Evolutionary conservation across 345 rosid genomes (phyloP).

Genomic region (Bruguiera gymnorhiza): DNA sequence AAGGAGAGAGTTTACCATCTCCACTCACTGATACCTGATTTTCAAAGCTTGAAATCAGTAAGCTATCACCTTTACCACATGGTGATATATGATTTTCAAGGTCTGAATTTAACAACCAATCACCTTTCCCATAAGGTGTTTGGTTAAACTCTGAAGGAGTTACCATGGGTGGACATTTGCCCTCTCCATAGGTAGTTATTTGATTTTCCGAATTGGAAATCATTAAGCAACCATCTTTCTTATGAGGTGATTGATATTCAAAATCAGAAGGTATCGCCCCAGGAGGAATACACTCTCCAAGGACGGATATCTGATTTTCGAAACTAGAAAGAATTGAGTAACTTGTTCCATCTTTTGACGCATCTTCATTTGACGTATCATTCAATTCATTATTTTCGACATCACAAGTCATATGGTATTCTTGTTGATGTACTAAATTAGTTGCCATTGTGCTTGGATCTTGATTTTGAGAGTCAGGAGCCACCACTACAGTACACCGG

Average conservation of each 20-base stretch:
- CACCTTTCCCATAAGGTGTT: background rate
- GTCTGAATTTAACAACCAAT: background rate
- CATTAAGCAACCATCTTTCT: background rate
- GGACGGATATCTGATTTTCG: background rate
- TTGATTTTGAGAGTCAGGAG: background rate
- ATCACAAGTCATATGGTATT: background rate
- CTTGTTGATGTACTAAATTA: background rate
- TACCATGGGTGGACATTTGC: too few relatives aligned
- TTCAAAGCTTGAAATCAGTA: background rate
- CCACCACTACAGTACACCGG: background rate
- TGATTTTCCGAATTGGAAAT: background rate
- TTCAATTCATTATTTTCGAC: background rate
- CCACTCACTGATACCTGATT: background rate
- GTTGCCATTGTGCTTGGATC: background rate
- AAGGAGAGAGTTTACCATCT: background rate
- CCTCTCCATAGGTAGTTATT: too few relatives aligned
- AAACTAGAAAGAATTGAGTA: background rate
- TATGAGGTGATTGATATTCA: background rate
- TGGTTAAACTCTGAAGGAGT: too few relatives aligned
- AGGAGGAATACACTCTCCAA: too few relatives aligned
- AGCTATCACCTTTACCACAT: too few relatives aligned
- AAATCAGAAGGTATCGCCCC: background rate
- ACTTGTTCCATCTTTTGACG: background rate
- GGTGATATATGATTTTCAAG: background rate
- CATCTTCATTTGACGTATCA: background rate